Conservation (phyloP, 148 eudicot genomes). For the Vaccinium darrowii region DNA sequence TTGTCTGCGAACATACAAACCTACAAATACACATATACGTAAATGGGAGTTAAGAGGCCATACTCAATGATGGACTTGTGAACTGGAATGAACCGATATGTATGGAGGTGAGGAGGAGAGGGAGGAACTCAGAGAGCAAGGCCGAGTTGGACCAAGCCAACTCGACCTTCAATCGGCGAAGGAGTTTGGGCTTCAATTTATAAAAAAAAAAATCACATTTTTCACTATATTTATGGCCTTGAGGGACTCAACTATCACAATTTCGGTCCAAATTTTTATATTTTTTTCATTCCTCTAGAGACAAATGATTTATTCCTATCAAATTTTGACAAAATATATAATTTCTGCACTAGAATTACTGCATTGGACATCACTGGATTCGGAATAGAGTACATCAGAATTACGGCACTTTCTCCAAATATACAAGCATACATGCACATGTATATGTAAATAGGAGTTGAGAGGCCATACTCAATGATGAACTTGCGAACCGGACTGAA, state of each 20-base stretch:
- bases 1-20: no score
- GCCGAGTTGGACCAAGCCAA: slow-evolving; percentile 25
- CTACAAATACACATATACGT: neutral
- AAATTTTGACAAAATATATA: no score
- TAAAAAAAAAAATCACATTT: no score
- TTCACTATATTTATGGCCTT: no score
- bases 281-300: no score
- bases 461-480: slow-evolving; percentile 44
- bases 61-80: slow-evolving; percentile 63
- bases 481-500: slow-evolving; percentile 73
- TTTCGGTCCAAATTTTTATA: no score
- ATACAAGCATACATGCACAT: neutral
- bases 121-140: slow-evolving; percentile 44
- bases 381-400: no score
- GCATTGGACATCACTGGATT: no score
- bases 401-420: no score
- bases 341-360: no score
- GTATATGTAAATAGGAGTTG: neutral
- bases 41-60: slow-evolving; percentile 10
- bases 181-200: slow-evolving; percentile 38
- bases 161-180: slow-evolving; percentile 41
- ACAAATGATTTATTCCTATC: no score
- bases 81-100: slow-evolving; percentile 65
- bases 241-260: no score
- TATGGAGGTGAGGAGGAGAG: slow-evolving; percentile 45